Evolutionary conservation across 1,139 yeast genomes (phyloP).

Genomic region (Yamadazyma sp.): DNA sequence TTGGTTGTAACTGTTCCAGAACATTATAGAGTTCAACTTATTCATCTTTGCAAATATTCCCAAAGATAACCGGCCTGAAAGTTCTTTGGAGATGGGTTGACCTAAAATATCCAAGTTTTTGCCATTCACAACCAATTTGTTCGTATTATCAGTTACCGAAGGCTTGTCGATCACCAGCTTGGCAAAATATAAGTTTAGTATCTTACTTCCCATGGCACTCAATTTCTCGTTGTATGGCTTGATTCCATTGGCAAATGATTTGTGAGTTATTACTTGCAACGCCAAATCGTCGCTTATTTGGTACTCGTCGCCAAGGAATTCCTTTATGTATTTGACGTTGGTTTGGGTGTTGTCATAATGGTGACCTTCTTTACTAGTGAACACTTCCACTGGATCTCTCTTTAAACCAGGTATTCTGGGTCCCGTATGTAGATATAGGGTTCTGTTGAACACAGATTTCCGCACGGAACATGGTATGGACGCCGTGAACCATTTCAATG

Average conservation of each 20-base stretch:
- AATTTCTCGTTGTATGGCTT: slow-evolving; percentile 88
- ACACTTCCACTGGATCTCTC: slow-evolving; percentile 67
- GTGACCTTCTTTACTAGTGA: slow-evolving; percentile 58
- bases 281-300: slow-evolving; percentile 54
- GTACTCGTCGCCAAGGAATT: slow-evolving; percentile 44
- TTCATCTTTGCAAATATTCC: slow-evolving; percentile 53
- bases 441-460: slow-evolving; percentile 13
- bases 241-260: slow-evolving; percentile 88
- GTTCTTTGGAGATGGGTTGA: slow-evolving; percentile 48
- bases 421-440: slow-evolving; percentile 51
- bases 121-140: slow-evolving; percentile 47
- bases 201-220: slow-evolving; percentile 73
- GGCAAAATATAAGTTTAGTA: slow-evolving; percentile 60
- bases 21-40: slow-evolving; percentile 56
- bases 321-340: slow-evolving; percentile 49
- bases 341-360: slow-evolving; percentile 59
- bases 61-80: slow-evolving; percentile 50
- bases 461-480: not conserved
- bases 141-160: slow-evolving; percentile 15
- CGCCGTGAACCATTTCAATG: not conserved
- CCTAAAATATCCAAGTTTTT: slow-evolving; percentile 68
- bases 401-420: slow-evolving; percentile 70
- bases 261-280: slow-evolving; percentile 84
- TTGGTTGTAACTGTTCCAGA: slow-evolving; percentile 69
- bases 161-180: slow-evolving; percentile 45